Conservation (phyloP, 495 filamentous ascomycete species). For the Aspergillus funiculosus region DNA sequence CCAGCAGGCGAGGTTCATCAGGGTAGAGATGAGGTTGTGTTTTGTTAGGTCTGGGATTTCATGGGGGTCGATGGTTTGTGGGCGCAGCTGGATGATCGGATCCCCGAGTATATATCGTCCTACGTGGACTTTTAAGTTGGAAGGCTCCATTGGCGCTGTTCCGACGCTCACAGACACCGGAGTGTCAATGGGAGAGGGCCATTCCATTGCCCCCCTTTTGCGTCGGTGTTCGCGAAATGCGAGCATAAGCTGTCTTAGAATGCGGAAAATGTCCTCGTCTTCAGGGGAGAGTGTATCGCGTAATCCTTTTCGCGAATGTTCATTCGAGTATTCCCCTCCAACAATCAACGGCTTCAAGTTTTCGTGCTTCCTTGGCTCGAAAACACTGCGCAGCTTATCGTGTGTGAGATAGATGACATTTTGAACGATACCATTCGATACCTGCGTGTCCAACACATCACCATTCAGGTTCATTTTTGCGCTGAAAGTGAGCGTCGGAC, state of each 20-base stretch:
- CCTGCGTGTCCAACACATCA: conserved; percentile 59
- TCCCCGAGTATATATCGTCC: conserved; percentile 45
- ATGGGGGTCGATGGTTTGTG: conserved; percentile 29
- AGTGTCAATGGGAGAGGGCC: conserved; percentile 16
- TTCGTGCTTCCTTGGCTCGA: conserved; percentile 33
- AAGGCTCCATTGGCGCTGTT: conserved; percentile 19
- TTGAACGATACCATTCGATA: conserved; percentile 62
- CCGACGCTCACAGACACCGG: conserved; percentile 32
- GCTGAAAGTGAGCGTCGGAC: conserved; percentile 78
- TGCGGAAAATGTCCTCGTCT: conserved; percentile 38
- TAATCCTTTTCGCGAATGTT: conserved; percentile 11
- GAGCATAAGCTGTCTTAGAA: conserved; percentile 37
- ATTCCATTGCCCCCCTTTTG: conserved; percentile 39
- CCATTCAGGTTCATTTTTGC: conserved; percentile 62
- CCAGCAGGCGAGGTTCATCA: conserved; percentile 77
- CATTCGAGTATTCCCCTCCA: conserved; percentile 31
- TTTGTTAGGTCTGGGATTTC: conserved; percentile 37
- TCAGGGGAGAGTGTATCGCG: conserved; percentile 25
- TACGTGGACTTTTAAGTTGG: conserved; percentile 24
- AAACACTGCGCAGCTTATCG: conserved; percentile 43
- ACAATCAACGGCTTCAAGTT: conserved; percentile 25
- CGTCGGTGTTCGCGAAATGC: conserved; percentile 35
- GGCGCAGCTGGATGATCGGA: conserved; percentile 44
- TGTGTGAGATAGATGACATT: conserved; percentile 74
- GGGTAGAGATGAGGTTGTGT: conserved; percentile 46